Conservation (phyloP, 345 rosid species). For the Isatis tinctoria region DNA sequence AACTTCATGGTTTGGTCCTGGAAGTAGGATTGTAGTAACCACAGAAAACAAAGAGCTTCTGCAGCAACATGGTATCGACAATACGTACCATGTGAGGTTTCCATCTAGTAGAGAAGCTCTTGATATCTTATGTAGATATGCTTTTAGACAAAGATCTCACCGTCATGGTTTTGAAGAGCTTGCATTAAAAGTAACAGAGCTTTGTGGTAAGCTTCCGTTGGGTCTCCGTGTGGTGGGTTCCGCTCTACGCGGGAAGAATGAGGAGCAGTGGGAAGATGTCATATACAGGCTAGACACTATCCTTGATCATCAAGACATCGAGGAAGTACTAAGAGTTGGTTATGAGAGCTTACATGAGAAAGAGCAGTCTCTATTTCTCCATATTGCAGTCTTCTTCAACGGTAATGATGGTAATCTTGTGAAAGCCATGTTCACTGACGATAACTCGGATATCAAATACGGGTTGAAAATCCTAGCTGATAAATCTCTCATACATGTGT, state of each 20-base stretch:
- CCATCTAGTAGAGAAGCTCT: background rate
- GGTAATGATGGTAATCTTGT: background rate
- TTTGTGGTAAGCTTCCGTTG: background rate
- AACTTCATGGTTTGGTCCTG: too few species aligned
- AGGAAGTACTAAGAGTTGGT: slow-evolving; percentile 10
- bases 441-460: background rate
- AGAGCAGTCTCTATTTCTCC: slow-evolving; percentile 28
- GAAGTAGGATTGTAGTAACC: background rate
- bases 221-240: slow-evolving; percentile 1
- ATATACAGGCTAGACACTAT: background rate
- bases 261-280: background rate
- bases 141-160: background rate
- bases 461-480: background rate
- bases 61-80: background rate
- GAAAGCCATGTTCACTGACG: background rate
- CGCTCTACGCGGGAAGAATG: background rate
- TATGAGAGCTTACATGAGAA: slow-evolving; percentile 24
- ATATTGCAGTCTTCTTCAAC: slow-evolving; percentile 33
- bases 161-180: background rate
- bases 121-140: background rate
- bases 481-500: slow-evolving; percentile 23
- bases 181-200: background rate
- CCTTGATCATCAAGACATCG: background rate
- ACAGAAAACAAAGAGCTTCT: background rate
- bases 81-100: background rate